Evolutionary conservation across 345 rosid genomes (phyloP).

Genomic region (Lepidium didymum): DNA sequence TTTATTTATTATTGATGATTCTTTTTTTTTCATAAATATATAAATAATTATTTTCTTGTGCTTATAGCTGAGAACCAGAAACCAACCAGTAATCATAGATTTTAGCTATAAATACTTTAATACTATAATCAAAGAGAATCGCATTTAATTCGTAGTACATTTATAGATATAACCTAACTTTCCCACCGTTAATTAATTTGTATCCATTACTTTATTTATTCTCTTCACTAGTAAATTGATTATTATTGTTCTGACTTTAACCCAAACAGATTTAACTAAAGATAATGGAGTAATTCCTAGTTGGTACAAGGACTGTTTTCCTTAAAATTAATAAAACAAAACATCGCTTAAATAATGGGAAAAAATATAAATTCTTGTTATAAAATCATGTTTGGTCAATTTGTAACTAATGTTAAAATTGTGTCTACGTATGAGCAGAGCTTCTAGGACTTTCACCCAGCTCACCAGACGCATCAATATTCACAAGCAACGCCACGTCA

Average conservation of each 20-base stretch:
- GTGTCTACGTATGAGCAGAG: conserved; percentile 36
- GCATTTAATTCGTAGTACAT: conserved; percentile 2
- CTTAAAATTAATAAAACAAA: background rate
- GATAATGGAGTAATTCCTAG: background rate
- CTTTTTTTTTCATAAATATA: background rate
- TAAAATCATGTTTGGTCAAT: background rate
- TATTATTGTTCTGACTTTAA: background rate
- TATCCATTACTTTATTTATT: background rate
- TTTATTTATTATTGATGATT: background rate
- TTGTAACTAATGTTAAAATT: background rate
- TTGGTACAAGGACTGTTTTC: background rate
- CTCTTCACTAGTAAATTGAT: background rate
- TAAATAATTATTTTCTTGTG: background rate
- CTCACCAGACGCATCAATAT: conserved; percentile 77
- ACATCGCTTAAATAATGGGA: background rate
- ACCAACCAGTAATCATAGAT: conserved; percentile 6
- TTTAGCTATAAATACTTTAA: background rate
- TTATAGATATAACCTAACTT: background rate
- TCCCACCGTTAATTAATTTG: background rate
- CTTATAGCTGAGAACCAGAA: background rate
- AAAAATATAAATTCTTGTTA: background rate
- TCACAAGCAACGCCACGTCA: conserved; percentile 35
- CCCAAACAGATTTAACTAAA: background rate
- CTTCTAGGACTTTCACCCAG: conserved; percentile 68
- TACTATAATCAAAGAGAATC: background rate